phyloP scores from a whole-genome alignment of 495 filamentous ascomycete genomes.

The Aspergillus campestris region DNA sequence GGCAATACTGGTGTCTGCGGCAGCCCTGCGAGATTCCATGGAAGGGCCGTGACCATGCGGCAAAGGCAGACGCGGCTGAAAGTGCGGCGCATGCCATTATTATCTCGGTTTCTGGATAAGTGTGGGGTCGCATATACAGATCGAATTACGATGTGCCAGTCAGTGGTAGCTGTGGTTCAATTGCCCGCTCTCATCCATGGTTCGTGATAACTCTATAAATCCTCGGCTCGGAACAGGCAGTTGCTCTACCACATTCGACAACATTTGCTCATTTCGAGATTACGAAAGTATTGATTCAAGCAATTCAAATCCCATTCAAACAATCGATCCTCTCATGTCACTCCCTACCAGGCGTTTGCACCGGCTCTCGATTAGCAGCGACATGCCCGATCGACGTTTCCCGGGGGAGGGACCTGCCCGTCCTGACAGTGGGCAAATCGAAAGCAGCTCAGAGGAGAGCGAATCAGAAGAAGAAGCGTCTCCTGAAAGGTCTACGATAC shows the following conservation, averaged over 20 bases:
- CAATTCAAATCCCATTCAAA: not conserved
- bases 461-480: slow-evolving; percentile 13
- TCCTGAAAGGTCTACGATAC: slow-evolving; percentile 16
- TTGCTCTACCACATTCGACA: slow-evolving; percentile 4
- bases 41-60: slow-evolving; percentile 8
- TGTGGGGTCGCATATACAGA: not conserved
- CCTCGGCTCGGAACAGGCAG: slow-evolving; percentile 5
- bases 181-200: slow-evolving; percentile 36
- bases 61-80: not conserved
- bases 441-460: slow-evolving; percentile 4
- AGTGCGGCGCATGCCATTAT: slow-evolving; percentile 1
- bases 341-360: slow-evolving; percentile 34
- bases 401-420: slow-evolving; percentile 2
- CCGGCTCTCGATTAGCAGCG: slow-evolving; percentile 28
- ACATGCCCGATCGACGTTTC: slow-evolving; percentile 13
- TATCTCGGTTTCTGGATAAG: not conserved
- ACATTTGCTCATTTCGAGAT: not conserved
- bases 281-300: not conserved
- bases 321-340: slow-evolving; percentile 21
- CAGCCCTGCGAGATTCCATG: not conserved
- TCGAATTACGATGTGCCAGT: slow-evolving; percentile 1
- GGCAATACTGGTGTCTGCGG: too few species aligned
- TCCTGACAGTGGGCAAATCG: slow-evolving; percentile 12
- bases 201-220: slow-evolving; percentile 32
- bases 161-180: slow-evolving; percentile 2